phyloP scores from a whole-genome alignment of 805 yeast species.

The Candida bentonensis region DNA sequence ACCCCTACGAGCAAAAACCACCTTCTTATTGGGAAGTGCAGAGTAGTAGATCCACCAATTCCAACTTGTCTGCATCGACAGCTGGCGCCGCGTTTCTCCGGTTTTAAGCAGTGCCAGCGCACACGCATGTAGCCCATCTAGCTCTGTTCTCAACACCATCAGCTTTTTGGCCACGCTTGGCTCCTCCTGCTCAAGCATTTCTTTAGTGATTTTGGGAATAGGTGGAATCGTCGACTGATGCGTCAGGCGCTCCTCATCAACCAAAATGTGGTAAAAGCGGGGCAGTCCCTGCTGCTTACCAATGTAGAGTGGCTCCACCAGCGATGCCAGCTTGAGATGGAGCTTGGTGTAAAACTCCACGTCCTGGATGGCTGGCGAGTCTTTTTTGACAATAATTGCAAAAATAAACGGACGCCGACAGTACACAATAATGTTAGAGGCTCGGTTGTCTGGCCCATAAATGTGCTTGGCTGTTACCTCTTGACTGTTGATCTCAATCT shows the following conservation, averaged over 20 bases:
- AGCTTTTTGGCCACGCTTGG: constrained; percentile 6
- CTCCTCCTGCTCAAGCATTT: constrained; percentile 6
- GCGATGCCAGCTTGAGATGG: constrained; percentile 14
- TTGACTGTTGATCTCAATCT: neutral
- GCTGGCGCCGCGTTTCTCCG: constrained; percentile 8
- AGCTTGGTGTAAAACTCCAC: constrained; percentile 8
- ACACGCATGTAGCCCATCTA: constrained; percentile 10
- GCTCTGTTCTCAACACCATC: constrained; percentile 3
- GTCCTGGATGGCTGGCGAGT: neutral
- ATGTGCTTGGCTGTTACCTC: neutral
- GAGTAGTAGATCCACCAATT: constrained; percentile 20
- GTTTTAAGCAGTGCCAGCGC: constrained; percentile 4
- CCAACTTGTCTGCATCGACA: constrained; percentile 11
- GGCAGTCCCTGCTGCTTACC: constrained; percentile 7
- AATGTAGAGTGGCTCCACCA: constrained; percentile 13
- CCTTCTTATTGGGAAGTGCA: constrained; percentile 8
- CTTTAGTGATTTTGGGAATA: constrained; percentile 9
- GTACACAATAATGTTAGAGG: constrained; percentile 11
- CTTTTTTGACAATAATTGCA: constrained; percentile 9
- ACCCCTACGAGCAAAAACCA: constrained; percentile 11
- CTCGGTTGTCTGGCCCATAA: constrained; percentile 2
- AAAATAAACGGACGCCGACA: constrained; percentile 14
- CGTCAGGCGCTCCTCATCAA: constrained; percentile 5
- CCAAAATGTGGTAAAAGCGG: constrained; percentile 12
- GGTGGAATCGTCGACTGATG: constrained; percentile 12